A percentile compares a stretch with the other conserved stretches of the same genome.
These are phyloP conservation scores for Avena atlantica DNA, from an alignment of 176 grass and related monocot species.

Conservation along the genomic window DNA sequence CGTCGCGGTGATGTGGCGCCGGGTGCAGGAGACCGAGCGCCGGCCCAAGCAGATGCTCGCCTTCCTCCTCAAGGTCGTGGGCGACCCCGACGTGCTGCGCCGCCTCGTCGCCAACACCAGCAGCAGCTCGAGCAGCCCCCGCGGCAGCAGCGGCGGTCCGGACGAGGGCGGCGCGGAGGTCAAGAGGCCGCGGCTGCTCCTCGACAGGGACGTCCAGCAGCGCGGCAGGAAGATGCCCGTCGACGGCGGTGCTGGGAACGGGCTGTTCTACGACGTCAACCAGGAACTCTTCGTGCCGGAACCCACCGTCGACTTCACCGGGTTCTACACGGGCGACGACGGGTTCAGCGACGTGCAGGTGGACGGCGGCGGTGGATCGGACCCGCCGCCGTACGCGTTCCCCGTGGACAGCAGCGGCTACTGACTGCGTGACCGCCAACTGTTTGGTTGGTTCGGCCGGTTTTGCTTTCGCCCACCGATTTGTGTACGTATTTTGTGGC, in stretches of 20 bases:
- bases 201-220: constrained; percentile 4
- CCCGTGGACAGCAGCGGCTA: constrained; percentile 37
- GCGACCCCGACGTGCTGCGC: constrained; percentile 64
- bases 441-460: background rate
- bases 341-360: constrained; percentile 11
- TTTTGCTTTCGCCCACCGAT: background rate
- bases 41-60: constrained; percentile 85
- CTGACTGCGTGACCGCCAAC: background rate
- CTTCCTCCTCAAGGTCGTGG: constrained; percentile 74
- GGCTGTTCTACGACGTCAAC: background rate
- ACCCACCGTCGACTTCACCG: constrained; percentile 5
- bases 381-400: constrained; percentile 48
- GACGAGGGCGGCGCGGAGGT: background rate
- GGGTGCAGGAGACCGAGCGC: constrained; percentile 75
- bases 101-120: constrained; percentile 22
- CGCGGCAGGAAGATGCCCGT: background rate
- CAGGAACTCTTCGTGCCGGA: background rate
- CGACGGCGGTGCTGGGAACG: background rate
- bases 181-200: constrained; percentile 53
- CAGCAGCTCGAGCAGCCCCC: background rate
- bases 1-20: constrained; percentile 66
- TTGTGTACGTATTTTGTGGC: constrained; percentile 1
- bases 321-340: constrained; percentile 44
- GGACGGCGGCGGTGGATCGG: background rate
- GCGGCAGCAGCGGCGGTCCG: background rate